phyloP scores from a whole-genome alignment of 352 stramenopile genomes.

The Phytophthora litchii region DNA sequence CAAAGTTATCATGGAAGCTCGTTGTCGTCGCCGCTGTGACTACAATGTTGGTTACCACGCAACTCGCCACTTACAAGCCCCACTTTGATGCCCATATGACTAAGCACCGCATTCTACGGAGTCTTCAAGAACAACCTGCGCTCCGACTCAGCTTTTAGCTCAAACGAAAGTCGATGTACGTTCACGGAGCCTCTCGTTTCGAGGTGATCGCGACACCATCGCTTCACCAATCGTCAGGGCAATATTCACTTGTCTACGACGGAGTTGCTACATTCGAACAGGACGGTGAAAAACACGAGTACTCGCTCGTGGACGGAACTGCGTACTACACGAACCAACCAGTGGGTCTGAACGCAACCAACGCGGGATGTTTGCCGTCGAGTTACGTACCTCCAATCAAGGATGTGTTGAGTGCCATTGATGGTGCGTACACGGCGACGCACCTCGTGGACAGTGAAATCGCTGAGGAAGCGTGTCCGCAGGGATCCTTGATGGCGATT shows the following conservation, averaged over 20 bases:
- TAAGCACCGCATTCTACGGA: constrained; percentile 38
- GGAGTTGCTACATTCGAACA: constrained; percentile 37
- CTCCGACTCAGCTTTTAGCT: constrained; percentile 37
- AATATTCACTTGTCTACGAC: constrained; percentile 38
- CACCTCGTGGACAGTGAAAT: constrained; percentile 7
- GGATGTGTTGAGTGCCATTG: constrained; percentile 20
- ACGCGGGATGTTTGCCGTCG: constrained; percentile 27
- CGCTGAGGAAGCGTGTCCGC: constrained; percentile 1
- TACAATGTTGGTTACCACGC: constrained; percentile 7
- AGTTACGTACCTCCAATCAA: constrained; percentile 28
- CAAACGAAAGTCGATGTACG: constrained; percentile 43
- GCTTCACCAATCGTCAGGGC: constrained; percentile 1
- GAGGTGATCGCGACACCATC: constrained; percentile 25
- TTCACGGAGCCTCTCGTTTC: constrained; percentile 39
- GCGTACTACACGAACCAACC: constrained; percentile 37
- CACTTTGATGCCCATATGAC: constrained; percentile 36
- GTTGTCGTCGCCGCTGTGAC: neutral
- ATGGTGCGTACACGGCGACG: constrained; percentile 12
- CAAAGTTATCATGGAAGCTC: constrained; percentile 9
- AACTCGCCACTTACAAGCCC: constrained; percentile 22
- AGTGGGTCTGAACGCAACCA: constrained; percentile 7
- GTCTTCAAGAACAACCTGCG: constrained; percentile 21
- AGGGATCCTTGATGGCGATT: constrained; percentile 20
- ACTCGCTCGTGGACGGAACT: constrained; percentile 42
- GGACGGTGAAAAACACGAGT: constrained; percentile 36